phyloP scores from a whole-genome alignment of 2,329 filamentous ascomycete genomes.

The Epichloe baconii region DNA sequence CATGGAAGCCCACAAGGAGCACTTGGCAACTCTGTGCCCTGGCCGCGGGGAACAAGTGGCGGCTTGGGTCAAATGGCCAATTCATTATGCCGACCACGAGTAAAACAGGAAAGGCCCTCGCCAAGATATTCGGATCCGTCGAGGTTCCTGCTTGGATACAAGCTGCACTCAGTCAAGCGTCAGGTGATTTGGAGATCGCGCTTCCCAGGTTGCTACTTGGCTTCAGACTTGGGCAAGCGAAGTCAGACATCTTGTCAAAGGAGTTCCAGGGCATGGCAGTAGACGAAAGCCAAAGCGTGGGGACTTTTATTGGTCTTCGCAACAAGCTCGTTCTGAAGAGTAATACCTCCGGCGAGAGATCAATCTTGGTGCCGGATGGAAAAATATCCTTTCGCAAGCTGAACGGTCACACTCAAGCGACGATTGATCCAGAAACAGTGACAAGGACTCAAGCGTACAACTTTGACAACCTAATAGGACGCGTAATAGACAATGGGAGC shows the following conservation, averaged over 20 bases:
- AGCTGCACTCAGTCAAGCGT: neutral
- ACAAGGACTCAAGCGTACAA: constrained; percentile 27
- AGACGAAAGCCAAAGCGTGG: constrained; percentile 24
- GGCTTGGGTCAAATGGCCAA: neutral
- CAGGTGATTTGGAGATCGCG: constrained; percentile 20
- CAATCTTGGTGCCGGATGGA: constrained; percentile 27
- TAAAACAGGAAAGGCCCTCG: neutral
- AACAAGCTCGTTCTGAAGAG: constrained; percentile 31
- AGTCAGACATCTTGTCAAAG: constrained; percentile 24
- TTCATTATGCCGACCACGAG: constrained; percentile 11
- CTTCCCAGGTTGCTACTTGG: constrained; percentile 33
- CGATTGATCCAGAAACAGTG: constrained; percentile 14
- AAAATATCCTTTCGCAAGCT: neutral
- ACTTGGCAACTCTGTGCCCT: neutral
- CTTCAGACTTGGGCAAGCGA: constrained; percentile 25
- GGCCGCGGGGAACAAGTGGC: neutral
- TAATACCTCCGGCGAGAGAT: constrained; percentile 12
- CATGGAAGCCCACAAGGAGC: constrained; percentile 13
- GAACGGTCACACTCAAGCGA: constrained; percentile 21
- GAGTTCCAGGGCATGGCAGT: constrained; percentile 36
- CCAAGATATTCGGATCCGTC: neutral
- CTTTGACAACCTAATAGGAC: constrained; percentile 35
- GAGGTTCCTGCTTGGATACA: neutral
- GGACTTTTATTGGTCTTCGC: constrained; percentile 32
- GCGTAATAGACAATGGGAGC: constrained; percentile 35